phyloP scores from a whole-genome alignment of 495 filamentous ascomycete genomes.

The Darksidea phi region DNA sequence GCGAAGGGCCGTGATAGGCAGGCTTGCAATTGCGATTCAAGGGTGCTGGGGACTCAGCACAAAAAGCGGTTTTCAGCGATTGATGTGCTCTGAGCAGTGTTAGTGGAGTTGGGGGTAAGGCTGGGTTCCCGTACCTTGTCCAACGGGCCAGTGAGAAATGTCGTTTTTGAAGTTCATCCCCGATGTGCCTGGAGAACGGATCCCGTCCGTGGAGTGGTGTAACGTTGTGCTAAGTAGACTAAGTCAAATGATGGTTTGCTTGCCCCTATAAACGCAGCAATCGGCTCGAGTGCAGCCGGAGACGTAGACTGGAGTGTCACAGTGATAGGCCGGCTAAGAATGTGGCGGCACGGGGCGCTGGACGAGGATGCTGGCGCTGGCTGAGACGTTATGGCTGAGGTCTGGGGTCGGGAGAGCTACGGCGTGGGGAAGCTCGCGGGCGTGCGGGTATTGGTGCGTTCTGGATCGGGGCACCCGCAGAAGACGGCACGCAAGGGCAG shows the following conservation, averaged over 20 bases:
- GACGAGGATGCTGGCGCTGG: constrained; percentile 1
- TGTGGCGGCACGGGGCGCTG: constrained; percentile 9
- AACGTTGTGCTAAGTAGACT: constrained; percentile 4
- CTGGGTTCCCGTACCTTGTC: constrained; percentile 28
- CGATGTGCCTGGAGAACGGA: constrained; percentile 7
- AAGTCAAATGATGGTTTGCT: background rate
- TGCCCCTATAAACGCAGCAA: constrained; percentile 9
- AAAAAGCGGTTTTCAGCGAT: constrained; percentile 33
- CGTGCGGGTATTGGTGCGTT: constrained; percentile 25
- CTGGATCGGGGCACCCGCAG: constrained; percentile 8
- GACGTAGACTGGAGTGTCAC: constrained; percentile 17
- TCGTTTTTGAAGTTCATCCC: constrained; percentile 45
- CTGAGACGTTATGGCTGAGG: constrained; percentile 15
- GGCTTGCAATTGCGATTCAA: background rate
- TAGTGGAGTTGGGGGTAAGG: background rate
- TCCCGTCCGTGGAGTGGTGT: background rate
- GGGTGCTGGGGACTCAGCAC: constrained; percentile 7
- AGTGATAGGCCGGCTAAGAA: constrained; percentile 19
- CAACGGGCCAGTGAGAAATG: constrained; percentile 42
- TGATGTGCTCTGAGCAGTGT: constrained; percentile 34
- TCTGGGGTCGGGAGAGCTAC: constrained; percentile 35
- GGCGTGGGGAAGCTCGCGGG: constrained; percentile 26
- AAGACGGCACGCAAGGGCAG: constrained; percentile 19
- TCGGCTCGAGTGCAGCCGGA: background rate
- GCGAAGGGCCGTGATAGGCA: constrained; percentile 17